Percentiles rank a stretch among this genome's conserved stretches.
phyloP scores from a whole-genome alignment of 1,139 yeast species.

The Saccharomycopsis crataegensis region DNA sequence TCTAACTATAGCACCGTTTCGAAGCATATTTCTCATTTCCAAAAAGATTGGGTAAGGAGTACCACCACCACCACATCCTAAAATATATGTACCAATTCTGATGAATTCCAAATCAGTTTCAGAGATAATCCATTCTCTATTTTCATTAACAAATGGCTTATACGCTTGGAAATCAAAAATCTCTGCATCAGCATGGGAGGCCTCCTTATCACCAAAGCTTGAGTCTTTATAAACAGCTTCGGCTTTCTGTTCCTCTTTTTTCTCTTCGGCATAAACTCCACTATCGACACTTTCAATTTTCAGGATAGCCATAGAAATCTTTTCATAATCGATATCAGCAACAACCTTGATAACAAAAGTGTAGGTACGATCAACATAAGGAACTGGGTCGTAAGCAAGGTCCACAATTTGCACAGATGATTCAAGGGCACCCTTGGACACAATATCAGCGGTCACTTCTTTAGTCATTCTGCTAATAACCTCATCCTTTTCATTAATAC shows the following conservation, averaged over 20 bases:
- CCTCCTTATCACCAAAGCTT: slow-evolving; percentile 18
- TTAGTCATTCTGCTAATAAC: slow-evolving; percentile 26
- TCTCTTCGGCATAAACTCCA: slow-evolving; percentile 10
- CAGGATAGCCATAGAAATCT: slow-evolving; percentile 9
- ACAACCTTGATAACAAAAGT: slow-evolving; percentile 33
- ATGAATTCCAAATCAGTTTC: slow-evolving; percentile 36
- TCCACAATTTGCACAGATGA: slow-evolving; percentile 29
- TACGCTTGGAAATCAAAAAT: slow-evolving; percentile 27
- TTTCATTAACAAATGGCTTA: slow-evolving; percentile 29
- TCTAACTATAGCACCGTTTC: slow-evolving; percentile 30
- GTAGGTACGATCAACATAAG: slow-evolving; percentile 33
- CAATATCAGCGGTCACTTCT: slow-evolving; percentile 22
- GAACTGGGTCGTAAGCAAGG: slow-evolving; percentile 32
- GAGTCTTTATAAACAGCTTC: slow-evolving; percentile 21
- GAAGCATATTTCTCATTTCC: slow-evolving; percentile 30
- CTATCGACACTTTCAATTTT: neutral
- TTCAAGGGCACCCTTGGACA: slow-evolving; percentile 30
- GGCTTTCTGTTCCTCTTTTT: slow-evolving; percentile 18
- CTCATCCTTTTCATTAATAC: slow-evolving; percentile 24
- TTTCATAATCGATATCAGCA: slow-evolving; percentile 35
- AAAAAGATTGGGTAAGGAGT: slow-evolving; percentile 37
- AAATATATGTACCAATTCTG: slow-evolving; percentile 37
- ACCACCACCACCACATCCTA: slow-evolving; percentile 48
- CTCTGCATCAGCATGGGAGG: slow-evolving; percentile 15
- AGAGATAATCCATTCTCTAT: slow-evolving; percentile 35